Evolutionary conservation across 495 filamentous ascomycete species (phyloP), one percentile per base, ranked within the genome.

Genomic region (Neurospora sp.): DNA sequence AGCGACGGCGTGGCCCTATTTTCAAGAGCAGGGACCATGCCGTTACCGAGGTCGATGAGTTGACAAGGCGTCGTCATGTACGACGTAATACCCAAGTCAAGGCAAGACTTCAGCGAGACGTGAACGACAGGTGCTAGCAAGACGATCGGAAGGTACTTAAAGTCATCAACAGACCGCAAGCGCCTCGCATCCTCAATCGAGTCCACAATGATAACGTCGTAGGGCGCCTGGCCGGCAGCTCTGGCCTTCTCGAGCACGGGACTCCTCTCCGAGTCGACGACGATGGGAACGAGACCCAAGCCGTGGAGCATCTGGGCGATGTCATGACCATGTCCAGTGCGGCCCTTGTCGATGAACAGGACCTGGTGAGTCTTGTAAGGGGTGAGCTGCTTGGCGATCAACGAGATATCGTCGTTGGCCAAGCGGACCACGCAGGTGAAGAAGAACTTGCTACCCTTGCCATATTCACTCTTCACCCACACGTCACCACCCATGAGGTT

Each of bases 21-120:
- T 83, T 99, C 96, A 68, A 99, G 83, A 6, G 96, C 96, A n/a
- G 96, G 96, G 47, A 99, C 91, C 90, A 99, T 96, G 73, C 95
- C 94, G 78, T 99, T 99, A 47, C 94, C 96, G 71, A 99, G 87
- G 81, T 99, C 96, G 69, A 98, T 97, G 4, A 94, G 89, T 74
- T 94, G 87, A 81, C 96, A 99, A 41, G 96, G 96, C 16, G 94
- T 98, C 16, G 96, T 99, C 96, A 99, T 98, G 81, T 98, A 98
- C 65, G 93, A 97, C 31, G 94, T 96, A 76, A 99, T 98, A 74
- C 96, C 96, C 59, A 98, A 88, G 81, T 99, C 96, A 69, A 99
- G 86, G 59, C 96, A 95, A 22, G 94, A 94, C 83, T 97, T 98
- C 77, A 99, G 86, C 80, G 90, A 96, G 69, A 99, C 93, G 73